Evolutionary conservation across 345 rosid genomes (phyloP), one percentile per base, ranked within the genome.

Genomic region (Cardamine chenopodiifolia): DNA sequence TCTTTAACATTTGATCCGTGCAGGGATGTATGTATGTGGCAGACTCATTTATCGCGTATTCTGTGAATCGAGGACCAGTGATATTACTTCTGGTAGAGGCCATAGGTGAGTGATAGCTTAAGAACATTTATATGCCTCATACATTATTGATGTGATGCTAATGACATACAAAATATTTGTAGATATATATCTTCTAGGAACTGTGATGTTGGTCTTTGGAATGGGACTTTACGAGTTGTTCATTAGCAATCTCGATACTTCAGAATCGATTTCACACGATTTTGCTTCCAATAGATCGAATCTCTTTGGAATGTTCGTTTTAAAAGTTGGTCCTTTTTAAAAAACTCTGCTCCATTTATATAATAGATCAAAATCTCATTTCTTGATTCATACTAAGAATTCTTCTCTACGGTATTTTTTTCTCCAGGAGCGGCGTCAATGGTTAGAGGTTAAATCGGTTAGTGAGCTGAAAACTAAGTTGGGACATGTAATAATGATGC

Each of bases 401-500:
- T 35, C 31, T 55, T 6, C 6, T 12, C 25, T 18, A 6, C 3
- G 50, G 34, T n/a, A n/a, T 20, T 5, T 14, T 72, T 20, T 62
- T 9, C 31, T 42, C 35, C 81, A 92, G 98, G 96, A 86, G 70
- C 82, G 98, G 29, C 98, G 96, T 1, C 86, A 75, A 72, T 93
- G 97, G 97, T 79, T 93, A 49, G 92, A 91, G 39, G 85, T 93
- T 62, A 93, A 87, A 77, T 56, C 94, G 2, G 91, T 93, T 9
- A 85, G 88, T 17, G 90, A 87, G 77, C 84, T 93, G 84, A 91
- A 93, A 75, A 88, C 98, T 19, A 91, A 91, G 80, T 72, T 93
- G 20, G 97, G 98, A 23, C 98, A 93, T 60, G 98, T 93, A 14
- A 93, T 93, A 75, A 97, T 93, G 80, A 93, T 93, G 98, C 91